Evolutionary conservation across 352 stramenopile species (phyloP).

Genomic region (Phytophthora ohioensis): DNA sequence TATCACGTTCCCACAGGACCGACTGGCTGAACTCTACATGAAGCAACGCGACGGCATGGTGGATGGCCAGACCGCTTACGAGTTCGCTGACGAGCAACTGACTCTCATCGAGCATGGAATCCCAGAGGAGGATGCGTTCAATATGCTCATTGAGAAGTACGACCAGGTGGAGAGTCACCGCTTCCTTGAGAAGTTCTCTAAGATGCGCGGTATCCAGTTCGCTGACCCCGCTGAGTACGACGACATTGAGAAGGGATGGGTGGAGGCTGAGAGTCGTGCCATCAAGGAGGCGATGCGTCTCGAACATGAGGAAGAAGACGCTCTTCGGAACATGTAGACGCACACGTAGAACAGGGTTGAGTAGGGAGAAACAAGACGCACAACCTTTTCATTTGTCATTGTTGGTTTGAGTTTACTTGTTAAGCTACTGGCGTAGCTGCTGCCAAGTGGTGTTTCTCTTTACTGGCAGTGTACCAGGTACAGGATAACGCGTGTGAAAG

Average conservation of each 20-base stretch:
- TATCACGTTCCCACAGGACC: slow-evolving; percentile 88
- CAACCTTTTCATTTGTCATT: slow-evolving; percentile 6
- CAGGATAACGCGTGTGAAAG: background rate
- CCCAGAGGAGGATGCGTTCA: slow-evolving; percentile 81
- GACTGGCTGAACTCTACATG: slow-evolving; percentile 86
- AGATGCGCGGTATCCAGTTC: slow-evolving; percentile 83
- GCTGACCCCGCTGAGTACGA: slow-evolving; percentile 80
- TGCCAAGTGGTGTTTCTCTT: slow-evolving; percentile 13
- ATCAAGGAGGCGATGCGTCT: slow-evolving; percentile 89
- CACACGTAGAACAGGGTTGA: slow-evolving; percentile 7
- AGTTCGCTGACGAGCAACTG: slow-evolving; percentile 89
- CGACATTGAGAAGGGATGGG: slow-evolving; percentile 85
- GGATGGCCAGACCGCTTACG: slow-evolving; percentile 84
- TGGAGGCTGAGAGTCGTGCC: slow-evolving; percentile 78
- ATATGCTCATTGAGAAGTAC: slow-evolving; percentile 88
- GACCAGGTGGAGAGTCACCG: slow-evolving; percentile 81
- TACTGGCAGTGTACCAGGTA: slow-evolving; percentile 13
- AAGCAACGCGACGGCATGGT: slow-evolving; percentile 72
- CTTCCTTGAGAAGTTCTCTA: slow-evolving; percentile 86
- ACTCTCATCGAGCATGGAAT: slow-evolving; percentile 87
- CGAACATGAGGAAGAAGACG: slow-evolving; percentile 84
- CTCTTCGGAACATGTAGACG: slow-evolving; percentile 71
- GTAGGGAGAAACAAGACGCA: slow-evolving; percentile 8
- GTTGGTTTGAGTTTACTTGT: background rate
- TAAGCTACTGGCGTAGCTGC: slow-evolving; percentile 11